Evolutionary conservation across 768 basidiomycete species (phyloP).

Genomic region (Pleurotus ostreatus): DNA sequence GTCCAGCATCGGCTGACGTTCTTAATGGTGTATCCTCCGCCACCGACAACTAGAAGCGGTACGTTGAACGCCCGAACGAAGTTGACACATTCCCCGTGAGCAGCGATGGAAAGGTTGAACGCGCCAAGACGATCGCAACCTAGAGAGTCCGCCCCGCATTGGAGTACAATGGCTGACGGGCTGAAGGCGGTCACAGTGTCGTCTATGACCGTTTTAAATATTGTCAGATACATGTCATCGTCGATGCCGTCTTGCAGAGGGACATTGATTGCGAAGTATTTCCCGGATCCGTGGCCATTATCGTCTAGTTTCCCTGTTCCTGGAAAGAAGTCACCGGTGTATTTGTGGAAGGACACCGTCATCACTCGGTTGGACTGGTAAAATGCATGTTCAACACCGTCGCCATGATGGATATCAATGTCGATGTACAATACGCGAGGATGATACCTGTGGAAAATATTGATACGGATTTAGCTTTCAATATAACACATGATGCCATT

Average conservation of each 20-base stretch:
- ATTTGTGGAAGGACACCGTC: constrained; percentile 99
- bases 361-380: constrained; percentile 98
- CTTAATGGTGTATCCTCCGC: constrained; percentile 95
- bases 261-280: constrained; percentile 94
- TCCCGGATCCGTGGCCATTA: constrained; percentile 82
- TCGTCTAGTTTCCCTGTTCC: constrained; percentile 96
- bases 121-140: constrained; percentile 94
- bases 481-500: background rate
- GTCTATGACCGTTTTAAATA: constrained; percentile 96
- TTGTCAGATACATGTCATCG: constrained; percentile 92
- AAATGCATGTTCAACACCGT: constrained; percentile 97
- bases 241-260: constrained; percentile 95
- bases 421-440: constrained; percentile 97
- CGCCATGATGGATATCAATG: constrained; percentile 98
- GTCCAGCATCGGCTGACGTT: constrained; percentile 99
- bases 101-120: constrained; percentile 96
- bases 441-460: constrained; percentile 68
- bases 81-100: constrained; percentile 97
- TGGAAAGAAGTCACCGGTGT: constrained; percentile 97
- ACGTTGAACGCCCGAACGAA: constrained; percentile 92
- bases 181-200: constrained; percentile 88
- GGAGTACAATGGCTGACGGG: constrained; percentile 87
- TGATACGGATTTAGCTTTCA: background rate
- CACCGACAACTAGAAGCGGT: constrained; percentile 88
- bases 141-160: constrained; percentile 95